A percentile compares a stretch with the other conserved stretches of the same genome.
Evolutionary conservation across 495 filamentous ascomycete genomes (phyloP).

Genomic region (Aspergillus sclerotiicarbonarius): DNA sequence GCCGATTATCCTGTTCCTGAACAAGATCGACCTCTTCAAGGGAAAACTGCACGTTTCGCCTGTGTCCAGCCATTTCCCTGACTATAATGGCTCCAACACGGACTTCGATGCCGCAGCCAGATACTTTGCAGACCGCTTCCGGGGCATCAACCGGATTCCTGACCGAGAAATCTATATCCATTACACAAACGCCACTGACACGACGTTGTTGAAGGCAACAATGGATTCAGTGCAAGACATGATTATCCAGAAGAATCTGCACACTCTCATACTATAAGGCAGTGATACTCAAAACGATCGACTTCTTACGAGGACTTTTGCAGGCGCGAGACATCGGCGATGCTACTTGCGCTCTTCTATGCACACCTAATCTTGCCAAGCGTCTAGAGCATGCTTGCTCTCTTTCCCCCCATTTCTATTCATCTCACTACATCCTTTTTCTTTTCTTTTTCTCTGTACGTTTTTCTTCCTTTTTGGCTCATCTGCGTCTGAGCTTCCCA

Average conservation of each 20-base stretch:
- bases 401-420: constrained; percentile 5
- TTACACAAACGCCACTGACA: constrained; percentile 93
- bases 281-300: constrained; percentile 18
- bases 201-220: constrained; percentile 91
- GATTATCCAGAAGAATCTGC: constrained; percentile 97
- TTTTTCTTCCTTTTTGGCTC: neutral
- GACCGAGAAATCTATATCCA: constrained; percentile 88
- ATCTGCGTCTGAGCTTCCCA: neutral
- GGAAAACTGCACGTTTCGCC: constrained; percentile 78
- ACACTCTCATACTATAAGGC: constrained; percentile 85
- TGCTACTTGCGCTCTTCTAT: constrained; percentile 17
- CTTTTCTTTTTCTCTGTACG: neutral
- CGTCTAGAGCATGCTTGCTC: constrained; percentile 15
- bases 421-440: neutral
- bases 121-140: constrained; percentile 90
- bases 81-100: constrained; percentile 65
- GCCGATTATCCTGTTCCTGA: constrained; percentile 94
- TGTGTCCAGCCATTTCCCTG: constrained; percentile 88
- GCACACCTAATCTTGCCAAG: constrained; percentile 20
- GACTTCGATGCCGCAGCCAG: constrained; percentile 64
- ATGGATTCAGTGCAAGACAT: constrained; percentile 98
- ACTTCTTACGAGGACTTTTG: constrained; percentile 24
- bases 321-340: constrained; percentile 28
- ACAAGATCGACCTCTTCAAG: constrained; percentile 98
- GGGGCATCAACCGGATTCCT: constrained; percentile 78